Conservation (phyloP, 495 filamentous ascomycete species). For the Echria macrotheca region DNA sequence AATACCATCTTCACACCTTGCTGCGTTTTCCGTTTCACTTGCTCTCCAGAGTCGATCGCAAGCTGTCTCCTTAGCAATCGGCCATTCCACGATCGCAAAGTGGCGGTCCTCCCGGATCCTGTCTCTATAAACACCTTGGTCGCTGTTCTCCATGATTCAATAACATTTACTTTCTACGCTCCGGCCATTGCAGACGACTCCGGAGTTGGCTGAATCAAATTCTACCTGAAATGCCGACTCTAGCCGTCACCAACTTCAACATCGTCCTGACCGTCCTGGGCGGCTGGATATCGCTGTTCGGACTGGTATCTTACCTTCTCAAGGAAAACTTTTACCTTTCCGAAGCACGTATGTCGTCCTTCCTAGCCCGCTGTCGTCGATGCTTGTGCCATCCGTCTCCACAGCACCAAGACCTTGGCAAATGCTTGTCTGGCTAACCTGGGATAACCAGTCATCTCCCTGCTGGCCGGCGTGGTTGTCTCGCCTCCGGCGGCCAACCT, state of each 20-base stretch:
- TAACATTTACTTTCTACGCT: constrained; percentile 33
- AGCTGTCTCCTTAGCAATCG: too few relatives aligned
- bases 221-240: constrained; percentile 69
- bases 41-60: too few relatives aligned
- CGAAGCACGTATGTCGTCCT: constrained; percentile 64
- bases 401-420: too few relatives aligned
- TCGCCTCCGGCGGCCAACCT: constrained; percentile 74
- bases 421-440: too few relatives aligned
- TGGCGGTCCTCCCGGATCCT: not conserved
- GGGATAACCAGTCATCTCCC: constrained; percentile 84
- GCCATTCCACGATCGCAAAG: too few relatives aligned
- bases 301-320: constrained; percentile 79
- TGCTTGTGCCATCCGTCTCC: too few relatives aligned
- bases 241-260: constrained; percentile 80
- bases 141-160: constrained; percentile 38
- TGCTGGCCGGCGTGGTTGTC: constrained; percentile 72
- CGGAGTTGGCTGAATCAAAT: constrained; percentile 20
- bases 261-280: constrained; percentile 77
- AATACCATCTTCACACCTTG: too few relatives aligned
- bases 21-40: too few relatives aligned
- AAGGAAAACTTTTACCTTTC: constrained; percentile 91
- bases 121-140: not conserved
- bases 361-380: too few relatives aligned
- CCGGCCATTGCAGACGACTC: constrained; percentile 33
- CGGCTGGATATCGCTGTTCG: constrained; percentile 83